A percentile compares a stretch with the other conserved stretches of the same genome.
phyloP scores from a whole-genome alignment of 2,329 filamentous ascomycete genomes.

The Fusarium aywerte region DNA sequence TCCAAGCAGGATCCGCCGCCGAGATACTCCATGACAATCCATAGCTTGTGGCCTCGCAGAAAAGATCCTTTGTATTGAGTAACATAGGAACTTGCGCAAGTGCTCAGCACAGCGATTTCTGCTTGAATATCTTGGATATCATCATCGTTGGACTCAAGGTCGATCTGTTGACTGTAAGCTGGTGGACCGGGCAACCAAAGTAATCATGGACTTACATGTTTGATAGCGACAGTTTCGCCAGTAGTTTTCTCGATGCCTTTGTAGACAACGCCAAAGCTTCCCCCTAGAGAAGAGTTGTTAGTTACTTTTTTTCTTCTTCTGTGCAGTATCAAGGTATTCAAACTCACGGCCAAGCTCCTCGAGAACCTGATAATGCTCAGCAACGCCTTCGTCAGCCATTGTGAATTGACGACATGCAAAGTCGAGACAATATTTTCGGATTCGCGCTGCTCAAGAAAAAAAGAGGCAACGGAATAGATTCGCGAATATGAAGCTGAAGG shows the following conservation, averaged over 20 bases:
- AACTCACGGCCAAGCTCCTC: slow-evolving; percentile 93
- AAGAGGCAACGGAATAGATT: slow-evolving; percentile 13
- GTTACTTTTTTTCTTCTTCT: not conserved
- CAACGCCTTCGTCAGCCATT: slow-evolving; percentile 74
- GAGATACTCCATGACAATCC: slow-evolving; percentile 99
- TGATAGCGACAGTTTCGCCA: slow-evolving; percentile 94
- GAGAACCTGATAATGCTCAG: slow-evolving; percentile 90
- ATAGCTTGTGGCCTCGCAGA: slow-evolving; percentile 94
- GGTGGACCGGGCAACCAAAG: slow-evolving; percentile 27
- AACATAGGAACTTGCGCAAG: slow-evolving; percentile 92
- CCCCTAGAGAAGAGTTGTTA: slow-evolving; percentile 67
- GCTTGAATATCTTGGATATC: slow-evolving; percentile 98
- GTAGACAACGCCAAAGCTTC: slow-evolving; percentile 96
- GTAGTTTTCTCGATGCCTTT: slow-evolving; percentile 93
- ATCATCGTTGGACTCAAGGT: slow-evolving; percentile 98
- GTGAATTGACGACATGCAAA: slow-evolving; percentile 47
- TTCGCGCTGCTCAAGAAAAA: slow-evolving; percentile 15
- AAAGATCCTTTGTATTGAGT: slow-evolving; percentile 98
- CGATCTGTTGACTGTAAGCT: slow-evolving; percentile 72
- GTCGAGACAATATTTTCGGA: slow-evolving; percentile 21
- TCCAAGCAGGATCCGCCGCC: slow-evolving; percentile 96
- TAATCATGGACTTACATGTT: slow-evolving; percentile 74
- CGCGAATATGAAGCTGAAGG: slow-evolving; percentile 13
- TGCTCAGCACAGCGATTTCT: slow-evolving; percentile 94
- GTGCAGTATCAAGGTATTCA: not conserved